A percentile compares a stretch with the other conserved stretches of the same genome.
Evolutionary conservation across 1,284 basidiomycete species (phyloP).

Genomic region (Entoloma clypeatum): DNA sequence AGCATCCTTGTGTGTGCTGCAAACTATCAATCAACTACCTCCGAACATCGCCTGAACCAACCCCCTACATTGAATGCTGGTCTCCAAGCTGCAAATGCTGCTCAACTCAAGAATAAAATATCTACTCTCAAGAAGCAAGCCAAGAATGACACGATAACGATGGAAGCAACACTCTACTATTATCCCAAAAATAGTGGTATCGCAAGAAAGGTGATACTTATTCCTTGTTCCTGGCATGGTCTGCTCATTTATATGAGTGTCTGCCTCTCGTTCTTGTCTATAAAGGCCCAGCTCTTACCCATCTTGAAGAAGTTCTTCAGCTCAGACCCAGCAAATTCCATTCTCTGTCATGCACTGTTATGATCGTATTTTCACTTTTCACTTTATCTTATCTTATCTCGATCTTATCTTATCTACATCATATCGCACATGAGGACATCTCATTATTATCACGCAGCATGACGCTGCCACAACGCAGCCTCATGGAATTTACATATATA

Average conservation of each 20-base stretch:
- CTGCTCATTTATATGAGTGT: too few species aligned
- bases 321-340: neutral
- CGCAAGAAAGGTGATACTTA: constrained; percentile 12
- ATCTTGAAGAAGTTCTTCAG: constrained; percentile 5
- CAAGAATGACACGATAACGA: constrained; percentile 4
- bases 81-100: constrained; percentile 3
- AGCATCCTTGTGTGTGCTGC: neutral
- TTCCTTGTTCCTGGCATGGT: neutral
- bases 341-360: constrained; percentile 10
- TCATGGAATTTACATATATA: too few species aligned
- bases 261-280: neutral
- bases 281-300: constrained; percentile 10
- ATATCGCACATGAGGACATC: too few species aligned
- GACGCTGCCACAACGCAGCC: too few species aligned
- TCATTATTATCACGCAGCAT: too few species aligned
- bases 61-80: neutral
- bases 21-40: neutral
- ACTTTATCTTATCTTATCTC: too few species aligned
- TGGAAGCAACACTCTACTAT: neutral
- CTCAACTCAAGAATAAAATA: neutral
- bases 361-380: too few species aligned
- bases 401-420: too few species aligned
- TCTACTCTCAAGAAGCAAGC: constrained; percentile 3
- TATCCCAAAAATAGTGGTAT: constrained; percentile 2
- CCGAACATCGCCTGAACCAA: constrained; percentile 5